Evolutionary conservation across 108 stramenopile genomes (phyloP).

Genomic region (Aurantiochytrium sp.): DNA sequence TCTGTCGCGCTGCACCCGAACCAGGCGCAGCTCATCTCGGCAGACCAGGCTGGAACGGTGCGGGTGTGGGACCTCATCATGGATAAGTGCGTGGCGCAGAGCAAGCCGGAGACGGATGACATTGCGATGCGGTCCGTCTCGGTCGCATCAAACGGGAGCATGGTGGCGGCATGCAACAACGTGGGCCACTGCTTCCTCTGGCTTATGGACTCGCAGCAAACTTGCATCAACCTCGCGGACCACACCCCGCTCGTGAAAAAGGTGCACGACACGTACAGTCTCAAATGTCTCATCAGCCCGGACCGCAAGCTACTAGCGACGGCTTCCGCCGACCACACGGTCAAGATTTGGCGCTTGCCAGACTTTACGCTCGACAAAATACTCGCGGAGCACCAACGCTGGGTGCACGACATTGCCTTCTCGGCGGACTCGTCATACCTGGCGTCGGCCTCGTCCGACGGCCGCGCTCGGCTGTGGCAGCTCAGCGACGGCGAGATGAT

Average conservation of each 20-base stretch:
- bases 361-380: constrained; percentile 73
- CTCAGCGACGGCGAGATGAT: constrained; percentile 81
- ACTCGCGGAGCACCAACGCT: constrained; percentile 73
- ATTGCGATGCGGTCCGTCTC: constrained; percentile 45
- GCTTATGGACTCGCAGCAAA: constrained; percentile 35
- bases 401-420: constrained; percentile 97
- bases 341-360: constrained; percentile 75
- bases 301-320: constrained; percentile 71
- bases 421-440: constrained; percentile 91
- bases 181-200: constrained; percentile 75
- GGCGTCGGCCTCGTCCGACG: constrained; percentile 87
- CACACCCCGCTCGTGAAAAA: background rate
- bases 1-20: constrained; percentile 85
- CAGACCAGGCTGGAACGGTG: constrained; percentile 39
- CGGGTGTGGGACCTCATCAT: constrained; percentile 51
- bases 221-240: background rate
- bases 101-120: constrained; percentile 57
- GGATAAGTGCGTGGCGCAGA: constrained; percentile 28
- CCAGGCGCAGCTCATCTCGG: constrained; percentile 84
- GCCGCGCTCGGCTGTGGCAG: constrained; percentile 86
- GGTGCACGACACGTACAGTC: constrained; percentile 49
- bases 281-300: constrained; percentile 53
- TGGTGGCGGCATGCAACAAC: constrained; percentile 77
- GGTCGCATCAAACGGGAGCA: constrained; percentile 57
- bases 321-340: constrained; percentile 80